A percentile compares a stretch with the other conserved stretches of the same genome.
Conservation (phyloP, 2,329 filamentous ascomycete genomes). For the Lasiodiplodia sp. region DNA sequence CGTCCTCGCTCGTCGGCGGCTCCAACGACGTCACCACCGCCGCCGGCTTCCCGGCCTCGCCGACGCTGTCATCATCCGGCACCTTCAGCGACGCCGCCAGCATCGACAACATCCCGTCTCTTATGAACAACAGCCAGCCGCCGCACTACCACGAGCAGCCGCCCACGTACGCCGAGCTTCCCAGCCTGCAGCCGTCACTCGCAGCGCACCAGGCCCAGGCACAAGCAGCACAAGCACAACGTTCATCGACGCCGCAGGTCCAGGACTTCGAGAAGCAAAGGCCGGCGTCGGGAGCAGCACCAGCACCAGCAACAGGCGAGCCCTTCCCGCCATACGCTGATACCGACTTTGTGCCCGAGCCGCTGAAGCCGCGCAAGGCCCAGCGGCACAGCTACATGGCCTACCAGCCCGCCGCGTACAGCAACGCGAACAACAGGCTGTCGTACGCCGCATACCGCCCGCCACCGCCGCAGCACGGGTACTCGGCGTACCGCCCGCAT, state of each 20-base stretch:
- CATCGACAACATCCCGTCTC: neutral
- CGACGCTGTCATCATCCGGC: neutral
- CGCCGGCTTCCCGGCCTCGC: constrained; percentile 7
- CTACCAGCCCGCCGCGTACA: neutral
- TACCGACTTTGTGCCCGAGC: neutral
- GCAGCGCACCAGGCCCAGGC: neutral
- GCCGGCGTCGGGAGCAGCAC: neutral
- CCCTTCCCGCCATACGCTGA: neutral
- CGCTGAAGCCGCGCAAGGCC: constrained; percentile 4
- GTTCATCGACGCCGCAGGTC: too few species aligned
- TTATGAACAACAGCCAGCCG: neutral
- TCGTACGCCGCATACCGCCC: neutral
- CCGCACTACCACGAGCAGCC: neutral
- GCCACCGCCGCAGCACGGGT: neutral
- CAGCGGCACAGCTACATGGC: constrained; percentile 24
- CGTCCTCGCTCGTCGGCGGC: constrained; percentile 5
- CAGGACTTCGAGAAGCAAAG: neutral
- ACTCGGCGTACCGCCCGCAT: neutral
- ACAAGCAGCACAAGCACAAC: neutral
- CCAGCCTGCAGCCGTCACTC: neutral
- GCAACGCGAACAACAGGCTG: neutral
- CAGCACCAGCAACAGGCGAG: neutral
- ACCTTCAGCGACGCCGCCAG: constrained; percentile 10
- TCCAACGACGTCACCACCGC: constrained; percentile 2
- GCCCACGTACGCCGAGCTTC: constrained; percentile 2